phyloP scores from a whole-genome alignment of 2,329 filamentous ascomycete species.

The Thielaviopsis cerberus region DNA sequence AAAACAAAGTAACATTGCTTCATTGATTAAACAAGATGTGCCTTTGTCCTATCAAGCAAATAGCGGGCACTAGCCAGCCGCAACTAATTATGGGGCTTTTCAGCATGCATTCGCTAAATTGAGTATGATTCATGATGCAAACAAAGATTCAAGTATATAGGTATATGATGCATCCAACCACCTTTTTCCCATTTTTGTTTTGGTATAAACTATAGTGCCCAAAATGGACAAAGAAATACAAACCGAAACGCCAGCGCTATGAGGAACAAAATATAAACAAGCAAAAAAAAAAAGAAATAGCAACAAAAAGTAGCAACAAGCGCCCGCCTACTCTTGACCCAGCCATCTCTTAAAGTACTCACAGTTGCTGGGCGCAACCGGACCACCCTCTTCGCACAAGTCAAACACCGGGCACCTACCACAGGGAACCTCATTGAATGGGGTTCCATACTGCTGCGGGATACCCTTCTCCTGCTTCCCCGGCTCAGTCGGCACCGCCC shows the following conservation, averaged over 20 bases:
- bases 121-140: background rate
- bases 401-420: slow-evolving; percentile 85
- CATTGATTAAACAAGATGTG: background rate
- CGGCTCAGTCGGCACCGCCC: slow-evolving; percentile 17
- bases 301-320: background rate
- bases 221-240: slow-evolving; percentile 1
- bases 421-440: slow-evolving; percentile 76
- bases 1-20: background rate
- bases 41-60: background rate
- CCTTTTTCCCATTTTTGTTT: background rate
- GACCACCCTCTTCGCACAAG: slow-evolving; percentile 75
- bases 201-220: background rate
- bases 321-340: slow-evolving; percentile 23
- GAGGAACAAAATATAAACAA: slow-evolving; percentile 3
- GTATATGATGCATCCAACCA: background rate
- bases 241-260: slow-evolving; percentile 11
- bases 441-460: slow-evolving; percentile 38
- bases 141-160: background rate
- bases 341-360: slow-evolving; percentile 85
- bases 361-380: slow-evolving; percentile 76
- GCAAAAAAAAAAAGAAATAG: slow-evolving; percentile 1
- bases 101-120: background rate
- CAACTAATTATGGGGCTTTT: background rate
- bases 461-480: slow-evolving; percentile 21
- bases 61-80: background rate